Conservation (phyloP, 148 eudicot species). For the Fagopyrum esculentum region DNA sequence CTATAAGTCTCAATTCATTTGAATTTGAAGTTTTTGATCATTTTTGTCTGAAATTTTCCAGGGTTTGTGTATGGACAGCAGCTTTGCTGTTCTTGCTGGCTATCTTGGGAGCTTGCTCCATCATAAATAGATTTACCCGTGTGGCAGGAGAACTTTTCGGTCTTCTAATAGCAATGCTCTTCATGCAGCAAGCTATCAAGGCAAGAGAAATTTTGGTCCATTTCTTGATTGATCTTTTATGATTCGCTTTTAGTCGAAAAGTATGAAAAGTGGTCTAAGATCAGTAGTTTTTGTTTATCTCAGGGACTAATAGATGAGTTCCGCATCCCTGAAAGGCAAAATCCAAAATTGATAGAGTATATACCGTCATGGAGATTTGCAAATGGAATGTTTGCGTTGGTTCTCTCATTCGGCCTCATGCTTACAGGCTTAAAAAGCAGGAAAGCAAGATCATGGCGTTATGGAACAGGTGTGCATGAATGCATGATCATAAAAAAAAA, state of each 20-base stretch:
- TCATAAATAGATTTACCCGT: constrained; percentile 78
- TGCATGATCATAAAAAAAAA: not conserved
- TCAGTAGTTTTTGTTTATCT: not conserved
- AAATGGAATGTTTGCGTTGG: constrained; percentile 92
- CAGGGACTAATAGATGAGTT: constrained; percentile 86
- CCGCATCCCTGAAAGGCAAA: constrained; percentile 49
- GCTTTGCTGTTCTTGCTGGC: constrained; percentile 65
- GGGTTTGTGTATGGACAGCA: constrained; percentile 97
- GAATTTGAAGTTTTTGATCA: too few relatives aligned
- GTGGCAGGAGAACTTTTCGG: constrained; percentile 86
- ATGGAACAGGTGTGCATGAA: constrained; percentile 49
- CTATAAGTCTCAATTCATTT: too few relatives aligned
- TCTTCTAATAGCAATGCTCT: constrained; percentile 85
- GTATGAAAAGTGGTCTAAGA: too few relatives aligned
- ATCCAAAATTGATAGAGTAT: constrained; percentile 34
- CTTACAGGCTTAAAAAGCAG: constrained; percentile 67
- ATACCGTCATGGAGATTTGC: constrained; percentile 83
- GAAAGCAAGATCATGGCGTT: constrained; percentile 31
- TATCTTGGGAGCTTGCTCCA: constrained; percentile 79
- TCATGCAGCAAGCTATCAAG: constrained; percentile 74
- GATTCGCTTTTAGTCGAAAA: too few relatives aligned
- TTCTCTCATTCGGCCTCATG: constrained; percentile 73
- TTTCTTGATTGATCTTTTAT: too few relatives aligned
- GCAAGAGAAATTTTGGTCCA: not conserved
- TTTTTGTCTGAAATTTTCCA: constrained; percentile 16